These are phyloP conservation scores for Ophiocordyceps camponoti-floridani DNA, from an alignment of 2,329 filamentous ascomycete species.

Conservation along the genomic window DNA sequence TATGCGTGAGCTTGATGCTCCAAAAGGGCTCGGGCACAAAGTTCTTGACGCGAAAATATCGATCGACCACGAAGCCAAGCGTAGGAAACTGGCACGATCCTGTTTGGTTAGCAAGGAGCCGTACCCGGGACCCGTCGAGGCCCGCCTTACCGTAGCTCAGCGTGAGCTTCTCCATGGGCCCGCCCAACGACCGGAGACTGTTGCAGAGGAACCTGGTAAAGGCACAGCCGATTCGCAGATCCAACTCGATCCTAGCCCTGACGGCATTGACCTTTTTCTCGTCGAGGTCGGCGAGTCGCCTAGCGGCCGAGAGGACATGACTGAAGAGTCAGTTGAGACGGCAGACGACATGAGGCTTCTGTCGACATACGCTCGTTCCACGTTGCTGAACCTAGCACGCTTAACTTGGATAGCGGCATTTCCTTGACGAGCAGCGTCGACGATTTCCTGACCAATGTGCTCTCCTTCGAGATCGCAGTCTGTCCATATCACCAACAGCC, in stretches of 20 bases:
- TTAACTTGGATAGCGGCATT: constrained; percentile 65
- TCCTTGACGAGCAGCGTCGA: constrained; percentile 56
- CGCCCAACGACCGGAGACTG: constrained; percentile 55
- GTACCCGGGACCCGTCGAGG: neutral
- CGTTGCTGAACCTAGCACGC: constrained; percentile 86
- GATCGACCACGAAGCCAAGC: constrained; percentile 88
- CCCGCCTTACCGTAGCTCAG: constrained; percentile 59
- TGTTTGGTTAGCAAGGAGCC: constrained; percentile 12
- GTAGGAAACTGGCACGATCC: constrained; percentile 94
- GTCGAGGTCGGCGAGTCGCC: constrained; percentile 60
- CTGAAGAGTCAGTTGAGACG: constrained; percentile 20
- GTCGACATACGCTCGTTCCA: constrained; percentile 58
- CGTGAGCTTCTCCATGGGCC: constrained; percentile 42
- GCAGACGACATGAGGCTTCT: neutral
- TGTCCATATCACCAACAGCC: constrained; percentile 86
- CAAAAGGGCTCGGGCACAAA: constrained; percentile 89
- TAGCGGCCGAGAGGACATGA: constrained; percentile 73
- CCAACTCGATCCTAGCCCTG: constrained; percentile 73
- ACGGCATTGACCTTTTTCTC: constrained; percentile 79
- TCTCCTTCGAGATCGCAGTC: constrained; percentile 97
- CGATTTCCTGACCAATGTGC: constrained; percentile 85
- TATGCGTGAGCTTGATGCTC: constrained; percentile 73
- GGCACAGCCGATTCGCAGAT: constrained; percentile 78
- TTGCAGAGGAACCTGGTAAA: constrained; percentile 82
- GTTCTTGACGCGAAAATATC: constrained; percentile 84